Evolutionary conservation across 441 rosid genomes (phyloP).

Genomic region (Daphne laureola): DNA sequence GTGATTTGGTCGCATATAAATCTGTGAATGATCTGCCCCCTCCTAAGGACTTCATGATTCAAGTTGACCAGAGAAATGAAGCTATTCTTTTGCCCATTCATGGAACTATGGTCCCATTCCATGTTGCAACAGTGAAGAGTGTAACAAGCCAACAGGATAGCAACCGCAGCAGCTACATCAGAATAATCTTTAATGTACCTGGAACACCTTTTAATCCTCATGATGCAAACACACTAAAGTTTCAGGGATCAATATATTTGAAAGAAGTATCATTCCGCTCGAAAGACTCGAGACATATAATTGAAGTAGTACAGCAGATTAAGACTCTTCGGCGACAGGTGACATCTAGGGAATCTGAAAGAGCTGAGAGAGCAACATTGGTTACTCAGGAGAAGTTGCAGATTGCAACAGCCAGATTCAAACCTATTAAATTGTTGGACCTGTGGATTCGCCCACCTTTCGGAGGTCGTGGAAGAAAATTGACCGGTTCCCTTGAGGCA

Average conservation of each 20-base stretch:
- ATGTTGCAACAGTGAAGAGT: slow-evolving; percentile 49
- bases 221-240: slow-evolving; percentile 45
- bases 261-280: slow-evolving; percentile 63
- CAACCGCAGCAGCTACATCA: slow-evolving; percentile 39
- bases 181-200: slow-evolving; percentile 59
- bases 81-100: slow-evolving; percentile 38
- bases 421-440: slow-evolving; percentile 71
- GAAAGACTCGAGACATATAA: slow-evolving; percentile 63
- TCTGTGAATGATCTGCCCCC: slow-evolving; percentile 73
- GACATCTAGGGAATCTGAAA: slow-evolving; percentile 69
- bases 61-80: slow-evolving; percentile 72
- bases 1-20: slow-evolving; percentile 74
- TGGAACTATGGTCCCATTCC: slow-evolving; percentile 63
- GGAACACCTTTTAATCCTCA: slow-evolving; percentile 62
- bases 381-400: slow-evolving; percentile 85
- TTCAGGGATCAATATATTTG: slow-evolving; percentile 51
- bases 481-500: slow-evolving; percentile 76
- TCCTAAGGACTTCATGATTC: slow-evolving; percentile 61
- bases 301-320: slow-evolving; percentile 53
- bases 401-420: slow-evolving; percentile 67
- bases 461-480: slow-evolving; percentile 86
- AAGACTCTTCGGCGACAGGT: slow-evolving; percentile 75
- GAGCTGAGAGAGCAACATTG: slow-evolving; percentile 89
- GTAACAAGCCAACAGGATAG: slow-evolving; percentile 45
- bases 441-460: slow-evolving; percentile 85